These are phyloP conservation scores for Raphanus sativus DNA, from an alignment of 345 rosid species.

Conservation along the genomic window DNA sequence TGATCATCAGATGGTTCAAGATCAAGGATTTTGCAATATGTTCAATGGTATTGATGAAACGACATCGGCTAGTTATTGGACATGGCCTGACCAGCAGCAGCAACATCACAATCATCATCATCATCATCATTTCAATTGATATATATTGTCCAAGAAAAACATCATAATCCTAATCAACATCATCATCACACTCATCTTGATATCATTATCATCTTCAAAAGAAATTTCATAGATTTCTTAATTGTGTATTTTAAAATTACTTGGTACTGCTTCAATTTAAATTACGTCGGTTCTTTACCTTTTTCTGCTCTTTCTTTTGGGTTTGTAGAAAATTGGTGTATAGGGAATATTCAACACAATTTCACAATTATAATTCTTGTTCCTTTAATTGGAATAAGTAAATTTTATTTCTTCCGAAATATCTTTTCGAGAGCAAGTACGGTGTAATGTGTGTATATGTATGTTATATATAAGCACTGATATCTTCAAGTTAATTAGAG, in stretches of 20 bases:
- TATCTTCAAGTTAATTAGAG: neutral
- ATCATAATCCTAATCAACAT: neutral
- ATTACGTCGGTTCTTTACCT: neutral
- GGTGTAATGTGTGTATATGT: neutral
- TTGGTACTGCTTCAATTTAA: conserved; percentile 18
- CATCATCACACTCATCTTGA: conserved; percentile 22
- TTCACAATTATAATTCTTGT: conserved; percentile 27
- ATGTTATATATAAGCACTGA: neutral
- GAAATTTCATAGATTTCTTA: conserved; percentile 20
- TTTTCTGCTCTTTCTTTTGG: neutral
- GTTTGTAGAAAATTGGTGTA: conserved; percentile 41
- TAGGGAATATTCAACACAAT: conserved; percentile 33
- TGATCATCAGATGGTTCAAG: conserved; percentile 57
- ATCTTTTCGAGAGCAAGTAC: neutral
- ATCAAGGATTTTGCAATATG: conserved; percentile 62
- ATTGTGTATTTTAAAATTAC: conserved; percentile 19
- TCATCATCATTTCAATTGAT: conserved; percentile 35
- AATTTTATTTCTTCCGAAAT: neutral
- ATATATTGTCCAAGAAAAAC: conserved; percentile 12
- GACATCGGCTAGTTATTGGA: conserved; percentile 60
- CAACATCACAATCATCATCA: conserved; percentile 45
- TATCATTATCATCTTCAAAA: conserved; percentile 23
- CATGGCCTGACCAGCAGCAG: conserved; percentile 71
- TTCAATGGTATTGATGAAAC: conserved; percentile 75
- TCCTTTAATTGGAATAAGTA: conserved; percentile 26